Base-by-base conservation (phyloP, 208 protist genomes). In the Trypanosoma platydactyli region DNA sequence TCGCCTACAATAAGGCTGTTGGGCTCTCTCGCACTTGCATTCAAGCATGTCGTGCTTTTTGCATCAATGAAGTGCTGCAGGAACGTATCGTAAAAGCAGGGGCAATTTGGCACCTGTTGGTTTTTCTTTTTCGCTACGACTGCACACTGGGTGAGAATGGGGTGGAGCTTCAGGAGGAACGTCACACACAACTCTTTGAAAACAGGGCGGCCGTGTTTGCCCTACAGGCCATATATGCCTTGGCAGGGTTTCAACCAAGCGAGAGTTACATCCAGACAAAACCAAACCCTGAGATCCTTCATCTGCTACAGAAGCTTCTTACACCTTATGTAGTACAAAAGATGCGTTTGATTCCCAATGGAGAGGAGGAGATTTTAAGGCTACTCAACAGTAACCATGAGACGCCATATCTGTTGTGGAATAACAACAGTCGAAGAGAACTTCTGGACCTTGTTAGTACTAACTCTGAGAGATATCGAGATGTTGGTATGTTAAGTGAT, bases 71-170 rank as follows among this genome's bases (percentile, higher is more conserved):
- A 18, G 61, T 50, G 27, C 76, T 97, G 67, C 92, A 97, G 52
- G 57, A 83, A 18, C 45, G 73, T 15, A 20, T 98, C 30, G 72
- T 87, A 24, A 55, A 73, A 38, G 75, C 54, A 38, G 94, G 94
- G n/a, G 86, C 76, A 9, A 25, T 95, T 5, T 97, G 89, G 88
- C 83, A 95, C 64, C 66, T 97, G 30, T 70, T 98, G 11, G 55
- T 65, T 24, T 79, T 83, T 7, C 69, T 98, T 15, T 94, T 98
- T 51, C 56, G 69, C 5, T 98, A 97, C 73, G 96, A 98, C 72
- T 75, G 79, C 44, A 98, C 96, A 24, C 61, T 98, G 5, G 76
- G 91, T 18, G 79, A 86, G 29, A 83, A 76, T 15, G 91, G 79
- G 22, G 67, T 76, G 40, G 81, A 76, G 41, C 68, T 92, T 27